Percentiles rank a stretch among this genome's conserved stretches.
These are phyloP conservation scores for Fusarium chuoi DNA, from an alignment of 2,329 filamentous ascomycete species.

Conservation along the genomic window DNA sequence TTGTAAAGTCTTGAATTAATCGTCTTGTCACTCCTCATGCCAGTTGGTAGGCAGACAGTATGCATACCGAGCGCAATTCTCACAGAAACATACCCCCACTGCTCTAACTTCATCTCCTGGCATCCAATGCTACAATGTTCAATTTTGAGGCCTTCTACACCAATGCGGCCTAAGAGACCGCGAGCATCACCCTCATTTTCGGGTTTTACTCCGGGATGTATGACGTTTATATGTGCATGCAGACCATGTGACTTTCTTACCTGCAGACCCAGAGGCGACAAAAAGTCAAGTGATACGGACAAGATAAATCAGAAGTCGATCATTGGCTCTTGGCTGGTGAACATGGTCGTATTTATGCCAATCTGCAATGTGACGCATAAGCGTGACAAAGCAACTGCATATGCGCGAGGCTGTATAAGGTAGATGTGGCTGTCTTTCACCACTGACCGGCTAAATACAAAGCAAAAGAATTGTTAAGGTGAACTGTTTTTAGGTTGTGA, in stretches of 20 bases:
- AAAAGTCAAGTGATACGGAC: neutral
- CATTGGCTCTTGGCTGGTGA: fast-evolving
- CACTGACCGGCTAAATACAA: neutral
- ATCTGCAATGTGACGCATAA: neutral
- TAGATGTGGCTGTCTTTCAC: fast-evolving
- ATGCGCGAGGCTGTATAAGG: neutral
- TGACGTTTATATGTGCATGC: neutral
- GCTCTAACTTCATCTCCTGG: too few relatives aligned
- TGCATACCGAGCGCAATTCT: neutral
- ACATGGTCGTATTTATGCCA: neutral
- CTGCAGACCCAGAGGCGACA: neutral
- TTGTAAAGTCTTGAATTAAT: fast-evolving
- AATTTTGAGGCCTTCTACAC: neutral
- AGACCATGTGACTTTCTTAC: neutral
- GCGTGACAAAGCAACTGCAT: neutral
- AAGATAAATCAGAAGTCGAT: neutral
- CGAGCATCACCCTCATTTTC: fast-evolving
- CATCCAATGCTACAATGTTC: fast-evolving
- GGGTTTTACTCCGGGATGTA: neutral
- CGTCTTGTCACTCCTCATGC: neutral
- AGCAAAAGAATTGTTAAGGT: fast-evolving
- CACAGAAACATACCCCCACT: neutral
- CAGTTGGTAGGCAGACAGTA: neutral
- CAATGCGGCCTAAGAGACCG: fast-evolving
- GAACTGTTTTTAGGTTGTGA: fast-evolving